phyloP scores from a whole-genome alignment of 228 moss, liverwort and hornwort genomes.

The Sphagnum fallax region DNA sequence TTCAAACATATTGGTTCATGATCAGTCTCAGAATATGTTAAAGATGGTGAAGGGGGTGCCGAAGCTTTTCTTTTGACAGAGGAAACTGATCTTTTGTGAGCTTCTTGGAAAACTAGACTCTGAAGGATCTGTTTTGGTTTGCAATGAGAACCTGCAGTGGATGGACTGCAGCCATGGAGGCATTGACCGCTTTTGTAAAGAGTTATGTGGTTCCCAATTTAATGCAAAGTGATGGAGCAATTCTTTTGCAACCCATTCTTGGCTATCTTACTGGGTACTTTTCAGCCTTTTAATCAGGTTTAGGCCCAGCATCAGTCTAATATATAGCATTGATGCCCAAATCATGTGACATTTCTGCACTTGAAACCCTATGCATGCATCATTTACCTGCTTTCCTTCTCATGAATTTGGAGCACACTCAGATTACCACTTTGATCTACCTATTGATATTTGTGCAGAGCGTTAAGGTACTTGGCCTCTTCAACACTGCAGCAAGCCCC shows the following conservation, averaged over 20 bases:
- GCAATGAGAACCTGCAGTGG: conserved; percentile 38
- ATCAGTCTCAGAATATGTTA: no score
- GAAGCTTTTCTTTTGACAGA: no score
- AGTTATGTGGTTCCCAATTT: conserved; percentile 74
- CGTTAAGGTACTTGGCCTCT: conserved; percentile 80
- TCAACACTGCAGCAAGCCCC: conserved; percentile 69
- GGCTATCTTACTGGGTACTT: conserved; percentile 79
- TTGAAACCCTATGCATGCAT: no score
- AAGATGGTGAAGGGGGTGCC: no score
- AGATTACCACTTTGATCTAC: no score
- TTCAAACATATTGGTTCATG: no score
- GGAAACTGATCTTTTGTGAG: no score
- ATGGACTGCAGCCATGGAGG: conserved; percentile 95
- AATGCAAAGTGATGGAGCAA: conserved; percentile 62
- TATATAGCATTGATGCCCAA: no score
- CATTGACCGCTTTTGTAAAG: conserved; percentile 75
- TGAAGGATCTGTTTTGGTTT: neutral
- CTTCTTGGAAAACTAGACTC: no score
- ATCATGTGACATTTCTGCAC: no score
- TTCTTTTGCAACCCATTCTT: conserved; percentile 78
- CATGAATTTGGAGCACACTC: no score
- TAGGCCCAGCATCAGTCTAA: no score
- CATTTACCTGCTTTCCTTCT: neutral
- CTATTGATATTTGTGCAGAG: conserved; percentile 21
- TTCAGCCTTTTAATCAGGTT: neutral